Percentiles rank a stretch among this genome's conserved stretches.
phyloP scores from a whole-genome alignment of 495 filamentous ascomycete genomes.

The Penicillium pancosmium region DNA sequence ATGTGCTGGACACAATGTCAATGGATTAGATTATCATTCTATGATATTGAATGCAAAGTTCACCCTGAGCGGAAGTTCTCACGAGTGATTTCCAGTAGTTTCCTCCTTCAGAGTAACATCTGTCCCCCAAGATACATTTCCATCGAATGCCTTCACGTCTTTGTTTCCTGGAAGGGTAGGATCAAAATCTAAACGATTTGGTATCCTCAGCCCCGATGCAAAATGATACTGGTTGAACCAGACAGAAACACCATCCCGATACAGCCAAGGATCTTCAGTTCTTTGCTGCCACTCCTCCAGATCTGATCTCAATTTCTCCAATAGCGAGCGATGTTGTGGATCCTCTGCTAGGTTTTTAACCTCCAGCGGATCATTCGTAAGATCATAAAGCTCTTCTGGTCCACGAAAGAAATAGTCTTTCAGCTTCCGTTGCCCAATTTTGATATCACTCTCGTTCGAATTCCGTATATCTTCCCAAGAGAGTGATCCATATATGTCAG shows the following conservation, averaged over 20 bases:
- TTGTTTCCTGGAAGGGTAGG: background rate
- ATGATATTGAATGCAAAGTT: too few species aligned
- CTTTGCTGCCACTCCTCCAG: conserved; percentile 42
- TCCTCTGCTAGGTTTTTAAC: conserved; percentile 37
- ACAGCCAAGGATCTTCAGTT: conserved; percentile 47
- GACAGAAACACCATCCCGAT: conserved; percentile 39
- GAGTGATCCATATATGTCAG: conserved; percentile 43
- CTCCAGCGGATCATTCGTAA: conserved; percentile 43
- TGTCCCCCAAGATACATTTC: background rate
- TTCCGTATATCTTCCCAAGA: conserved; percentile 43
- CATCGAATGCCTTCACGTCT: background rate
- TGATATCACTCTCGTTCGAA: conserved; percentile 16
- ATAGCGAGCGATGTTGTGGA: conserved; percentile 18
- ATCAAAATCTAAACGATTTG: conserved; percentile 47
- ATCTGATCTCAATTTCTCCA: conserved; percentile 27
- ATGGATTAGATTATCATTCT: too few species aligned
- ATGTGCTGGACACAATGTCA: too few species aligned
- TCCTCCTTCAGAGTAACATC: background rate
- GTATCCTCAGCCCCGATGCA: conserved; percentile 35
- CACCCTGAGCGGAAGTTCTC: background rate
- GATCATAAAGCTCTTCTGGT: conserved; percentile 47
- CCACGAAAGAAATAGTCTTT: conserved; percentile 42
- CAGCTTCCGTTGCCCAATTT: conserved; percentile 38
- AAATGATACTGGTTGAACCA: conserved; percentile 33
- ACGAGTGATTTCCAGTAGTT: background rate